phyloP scores from a whole-genome alignment of 1,284 basidiomycete genomes.

The Ganoderma multipileum region DNA sequence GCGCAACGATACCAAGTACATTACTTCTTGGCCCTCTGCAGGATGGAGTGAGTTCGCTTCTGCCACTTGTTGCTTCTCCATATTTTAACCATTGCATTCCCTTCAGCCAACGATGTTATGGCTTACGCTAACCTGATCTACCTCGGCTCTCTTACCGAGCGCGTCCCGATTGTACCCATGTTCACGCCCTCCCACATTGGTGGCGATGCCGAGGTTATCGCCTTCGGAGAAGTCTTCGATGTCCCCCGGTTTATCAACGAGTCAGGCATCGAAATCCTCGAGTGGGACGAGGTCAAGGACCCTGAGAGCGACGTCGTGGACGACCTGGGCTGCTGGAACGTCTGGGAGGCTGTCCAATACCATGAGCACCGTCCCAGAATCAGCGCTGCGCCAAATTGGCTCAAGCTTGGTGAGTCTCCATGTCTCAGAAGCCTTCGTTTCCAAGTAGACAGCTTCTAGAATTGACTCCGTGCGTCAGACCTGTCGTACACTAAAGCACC shows the following conservation, averaged over 20 bases:
- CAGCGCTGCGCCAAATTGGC: conserved; percentile 49
- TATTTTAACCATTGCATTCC: conserved; percentile 14
- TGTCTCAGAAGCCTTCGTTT: neutral
- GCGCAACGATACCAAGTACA: conserved; percentile 62
- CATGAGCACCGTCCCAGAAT: conserved; percentile 52
- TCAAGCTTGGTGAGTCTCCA: conserved; percentile 58
- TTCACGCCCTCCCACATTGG: conserved; percentile 75
- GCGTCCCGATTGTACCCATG: conserved; percentile 67
- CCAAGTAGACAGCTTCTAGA: neutral
- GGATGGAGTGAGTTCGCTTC: conserved; percentile 64
- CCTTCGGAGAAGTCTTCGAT: conserved; percentile 53
- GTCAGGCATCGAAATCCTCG: conserved; percentile 46
- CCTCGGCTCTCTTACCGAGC: conserved; percentile 66
- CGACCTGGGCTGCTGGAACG: conserved; percentile 74
- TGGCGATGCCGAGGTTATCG: conserved; percentile 44
- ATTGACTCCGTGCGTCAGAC: conserved; percentile 41
- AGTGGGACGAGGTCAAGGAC: conserved; percentile 52
- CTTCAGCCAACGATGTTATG: conserved; percentile 72
- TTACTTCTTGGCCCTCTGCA: conserved; percentile 72
- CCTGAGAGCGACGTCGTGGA: conserved; percentile 48
- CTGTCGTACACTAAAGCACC: conserved; percentile 57
- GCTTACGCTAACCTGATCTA: conserved; percentile 76
- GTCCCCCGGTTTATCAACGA: conserved; percentile 44
- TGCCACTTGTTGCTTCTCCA: neutral
- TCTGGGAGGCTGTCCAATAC: conserved; percentile 61